phyloP scores from a whole-genome alignment of 148 eudicot species.

The Arctostaphylos glauca region DNA sequence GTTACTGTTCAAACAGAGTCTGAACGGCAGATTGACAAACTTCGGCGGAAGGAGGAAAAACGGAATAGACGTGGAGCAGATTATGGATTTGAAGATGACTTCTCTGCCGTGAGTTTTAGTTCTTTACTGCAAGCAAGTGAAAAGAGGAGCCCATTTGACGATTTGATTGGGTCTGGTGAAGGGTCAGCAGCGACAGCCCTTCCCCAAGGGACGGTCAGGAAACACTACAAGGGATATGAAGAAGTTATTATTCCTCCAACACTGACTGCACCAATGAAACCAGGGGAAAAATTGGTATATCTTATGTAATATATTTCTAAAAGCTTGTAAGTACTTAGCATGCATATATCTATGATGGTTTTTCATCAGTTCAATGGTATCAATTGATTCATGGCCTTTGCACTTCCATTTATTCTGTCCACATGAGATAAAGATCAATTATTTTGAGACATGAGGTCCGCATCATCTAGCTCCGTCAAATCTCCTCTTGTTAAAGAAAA shows the following conservation, averaged over 20 bases:
- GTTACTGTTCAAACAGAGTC: conserved; percentile 95
- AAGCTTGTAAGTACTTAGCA: not conserved
- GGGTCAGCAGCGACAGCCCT: conserved; percentile 67
- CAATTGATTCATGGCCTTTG: conserved; percentile 4
- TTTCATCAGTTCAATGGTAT: not conserved
- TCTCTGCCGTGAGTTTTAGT: conserved; percentile 57
- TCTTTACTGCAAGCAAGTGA: conserved; percentile 94
- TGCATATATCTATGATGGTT: not conserved
- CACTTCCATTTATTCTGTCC: not conserved
- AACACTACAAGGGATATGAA: conserved; percentile 91
- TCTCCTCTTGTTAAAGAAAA: conserved; percentile 1
- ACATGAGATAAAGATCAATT: not conserved
- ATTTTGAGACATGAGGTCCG: not conserved
- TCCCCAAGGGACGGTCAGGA: conserved; percentile 93
- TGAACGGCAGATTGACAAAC: conserved; percentile 82
- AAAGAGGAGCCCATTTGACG: conserved; percentile 77
- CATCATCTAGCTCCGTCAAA: not conserved
- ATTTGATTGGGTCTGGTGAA: conserved; percentile 79
- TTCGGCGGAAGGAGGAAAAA: conserved; percentile 96
- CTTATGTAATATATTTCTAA: not conserved
- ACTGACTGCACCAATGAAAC: conserved; percentile 88
- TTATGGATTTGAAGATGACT: conserved; percentile 66
- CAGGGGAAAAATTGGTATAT: conserved; percentile 87
- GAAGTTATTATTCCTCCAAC: conserved; percentile 91
- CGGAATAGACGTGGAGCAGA: conserved; percentile 78